These are phyloP conservation scores for Begonia masoniana DNA, from an alignment of 306 rosid species.

Conservation along the genomic window DNA sequence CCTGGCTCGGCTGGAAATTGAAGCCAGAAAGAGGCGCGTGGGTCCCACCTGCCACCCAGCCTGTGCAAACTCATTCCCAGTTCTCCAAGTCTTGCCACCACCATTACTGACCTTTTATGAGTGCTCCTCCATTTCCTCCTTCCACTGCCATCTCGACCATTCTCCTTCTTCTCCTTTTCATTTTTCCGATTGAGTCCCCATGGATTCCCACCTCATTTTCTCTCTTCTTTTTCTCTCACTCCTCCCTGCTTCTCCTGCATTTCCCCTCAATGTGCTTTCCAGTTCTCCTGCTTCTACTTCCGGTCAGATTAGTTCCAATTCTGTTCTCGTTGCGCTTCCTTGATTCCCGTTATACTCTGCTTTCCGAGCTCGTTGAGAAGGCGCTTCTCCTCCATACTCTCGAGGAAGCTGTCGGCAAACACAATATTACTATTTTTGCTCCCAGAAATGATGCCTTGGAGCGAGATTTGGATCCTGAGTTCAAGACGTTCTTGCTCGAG, in stretches of 20 bases:
- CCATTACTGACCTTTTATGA: not conserved
- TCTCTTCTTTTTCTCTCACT: constrained; percentile 7
- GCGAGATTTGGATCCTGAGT: constrained; percentile 75
- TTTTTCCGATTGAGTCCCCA: constrained; percentile 28
- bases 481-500: constrained; percentile 70
- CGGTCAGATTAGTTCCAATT: constrained; percentile 63
- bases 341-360: constrained; percentile 88
- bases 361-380: constrained; percentile 83
- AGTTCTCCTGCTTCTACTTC: constrained; percentile 19
- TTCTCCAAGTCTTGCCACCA: no score
- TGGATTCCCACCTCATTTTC: constrained; percentile 25
- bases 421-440: constrained; percentile 82
- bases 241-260: constrained; percentile 30
- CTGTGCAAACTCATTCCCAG: no score
- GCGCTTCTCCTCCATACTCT: constrained; percentile 76
- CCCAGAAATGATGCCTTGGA: constrained; percentile 72
- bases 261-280: constrained; percentile 14
- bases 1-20: no score
- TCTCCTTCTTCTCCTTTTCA: no score
- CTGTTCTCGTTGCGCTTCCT: constrained; percentile 87
- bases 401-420: constrained; percentile 51
- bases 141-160: no score
- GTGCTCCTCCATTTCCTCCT: not conserved
- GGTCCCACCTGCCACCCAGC: no score
- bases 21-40: no score